Evolutionary conservation across 192 early-diverging fungal species (phyloP), one percentile per base, ranked within the genome.

Genomic region (Linnemannia schmuckeri): DNA sequence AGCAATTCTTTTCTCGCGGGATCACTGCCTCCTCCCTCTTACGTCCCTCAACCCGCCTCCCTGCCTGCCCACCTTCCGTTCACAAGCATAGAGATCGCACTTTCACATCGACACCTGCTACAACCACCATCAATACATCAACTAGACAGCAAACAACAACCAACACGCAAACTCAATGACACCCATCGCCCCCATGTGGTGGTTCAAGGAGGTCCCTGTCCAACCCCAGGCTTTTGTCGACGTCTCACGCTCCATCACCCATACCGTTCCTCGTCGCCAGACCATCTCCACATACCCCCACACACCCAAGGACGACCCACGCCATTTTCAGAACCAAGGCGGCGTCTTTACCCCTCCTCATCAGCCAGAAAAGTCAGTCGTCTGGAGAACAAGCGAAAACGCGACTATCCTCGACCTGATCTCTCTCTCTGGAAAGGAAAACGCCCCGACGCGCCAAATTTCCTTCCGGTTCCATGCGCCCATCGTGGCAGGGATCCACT

Each of bases 121-220:
- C 57, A 27, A 12, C 57, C 8, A 8, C 61, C 61, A 66, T 12
- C 57, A 57, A 20, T 6, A 57, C 52, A 54, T 24, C 20, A 20
- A 33, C 27, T 10, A 35, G 12, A 66, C 30, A 33, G 3, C 30
- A 33, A 33, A 10, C 61, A 30, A 35, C 18, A 52, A 52, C 5
- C 18, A 66, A 66, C n/a, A 57, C 22, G 27, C 27, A 35, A 22
- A 10, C 63, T 77, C 13, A 8, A 77, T 81, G 78, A 55, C 84
- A 10, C 71, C 78, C 66, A n/a, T 78, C 13, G 52, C 79, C 20
- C 84, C 84, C 49, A 78, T 87, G 85, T 87, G 85, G 85, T 87
- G 85, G 85, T 80, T 81, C 73, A 87, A 87, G 42, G 85, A 87
- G 72, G 85, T 87, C 20, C 85, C 85, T 49, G 85, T 81, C 33